These are phyloP conservation scores for Boletus rubescentipes DNA, from an alignment of 768 basidiomycete genomes.

Conservation along the genomic window DNA sequence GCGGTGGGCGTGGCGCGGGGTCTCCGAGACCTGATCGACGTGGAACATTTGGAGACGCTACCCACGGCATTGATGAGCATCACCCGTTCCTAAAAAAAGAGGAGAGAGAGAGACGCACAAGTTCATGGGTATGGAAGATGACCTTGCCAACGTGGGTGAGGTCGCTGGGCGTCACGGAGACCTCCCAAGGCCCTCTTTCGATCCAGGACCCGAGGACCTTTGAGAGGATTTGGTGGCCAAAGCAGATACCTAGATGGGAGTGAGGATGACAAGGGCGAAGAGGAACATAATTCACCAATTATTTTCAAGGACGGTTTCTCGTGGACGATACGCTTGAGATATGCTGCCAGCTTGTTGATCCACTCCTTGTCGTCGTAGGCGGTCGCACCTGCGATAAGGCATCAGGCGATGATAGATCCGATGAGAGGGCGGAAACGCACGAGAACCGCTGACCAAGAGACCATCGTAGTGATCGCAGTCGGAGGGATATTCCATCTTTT, in stretches of 20 bases:
- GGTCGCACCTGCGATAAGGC: slow-evolving; percentile 50
- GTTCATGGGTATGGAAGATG: not conserved
- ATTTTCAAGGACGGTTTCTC: slow-evolving; percentile 62
- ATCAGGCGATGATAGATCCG: not conserved
- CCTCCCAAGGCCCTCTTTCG: not conserved
- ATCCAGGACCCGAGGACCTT: slow-evolving; percentile 70
- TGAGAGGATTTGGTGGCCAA: slow-evolving; percentile 83
- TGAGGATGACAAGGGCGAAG: not conserved
- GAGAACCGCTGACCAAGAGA: slow-evolving; percentile 79
- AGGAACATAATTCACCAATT: slow-evolving; percentile 47
- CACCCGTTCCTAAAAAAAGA: not conserved
- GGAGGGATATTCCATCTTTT: slow-evolving; percentile 60
- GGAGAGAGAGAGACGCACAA: not conserved
- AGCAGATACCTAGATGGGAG: slow-evolving; percentile 70
- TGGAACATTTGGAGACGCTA: not conserved
- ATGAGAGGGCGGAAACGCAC: slow-evolving; percentile 42
- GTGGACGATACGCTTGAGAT: slow-evolving; percentile 47
- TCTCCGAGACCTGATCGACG: not conserved
- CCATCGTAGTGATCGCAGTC: slow-evolving; percentile 56
- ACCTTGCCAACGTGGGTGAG: not conserved
- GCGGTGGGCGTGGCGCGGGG: not conserved
- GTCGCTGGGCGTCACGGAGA: not conserved
- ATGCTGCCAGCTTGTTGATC: slow-evolving; percentile 68
- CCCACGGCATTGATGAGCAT: too few species aligned
- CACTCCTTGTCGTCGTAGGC: slow-evolving; percentile 76